These are phyloP conservation scores for Nyssa sinensis DNA, from an alignment of 148 eudicot species.

Conservation along the genomic window DNA sequence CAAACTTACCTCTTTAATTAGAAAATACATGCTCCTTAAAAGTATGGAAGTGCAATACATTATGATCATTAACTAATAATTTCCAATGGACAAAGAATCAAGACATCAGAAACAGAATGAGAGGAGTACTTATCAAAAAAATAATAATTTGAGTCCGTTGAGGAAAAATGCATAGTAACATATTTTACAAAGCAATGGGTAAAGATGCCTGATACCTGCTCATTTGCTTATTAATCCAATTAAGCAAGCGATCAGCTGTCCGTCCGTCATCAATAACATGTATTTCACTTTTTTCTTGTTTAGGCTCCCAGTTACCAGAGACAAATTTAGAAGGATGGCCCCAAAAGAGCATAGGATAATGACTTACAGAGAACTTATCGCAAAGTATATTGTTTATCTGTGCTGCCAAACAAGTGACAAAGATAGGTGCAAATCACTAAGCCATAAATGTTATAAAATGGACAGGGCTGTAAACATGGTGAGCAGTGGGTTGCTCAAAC, in stretches of 20 bases:
- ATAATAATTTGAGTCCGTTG: neutral
- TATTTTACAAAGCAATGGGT: neutral
- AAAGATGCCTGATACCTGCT: slow-evolving; percentile 52
- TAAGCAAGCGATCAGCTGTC: slow-evolving; percentile 76
- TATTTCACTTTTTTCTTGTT: slow-evolving; percentile 60
- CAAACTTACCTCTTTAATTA: neutral
- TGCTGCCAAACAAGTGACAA: slow-evolving; percentile 73
- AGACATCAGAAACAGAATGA: no score
- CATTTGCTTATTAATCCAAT: slow-evolving; percentile 84
- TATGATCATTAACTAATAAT: neutral
- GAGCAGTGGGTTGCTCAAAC: neutral
- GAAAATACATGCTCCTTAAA: neutral
- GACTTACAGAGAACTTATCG: slow-evolving; percentile 76
- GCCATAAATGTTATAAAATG: slow-evolving; percentile 11
- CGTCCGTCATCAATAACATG: slow-evolving; percentile 56
- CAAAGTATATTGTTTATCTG: slow-evolving; percentile 86
- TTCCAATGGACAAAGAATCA: neutral
- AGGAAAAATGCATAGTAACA: neutral
- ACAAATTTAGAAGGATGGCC: slow-evolving; percentile 69
- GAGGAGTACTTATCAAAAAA: neutral
- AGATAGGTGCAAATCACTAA: slow-evolving; percentile 40
- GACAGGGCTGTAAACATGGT: neutral
- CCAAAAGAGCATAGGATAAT: slow-evolving; percentile 89
- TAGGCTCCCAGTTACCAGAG: slow-evolving; percentile 47
- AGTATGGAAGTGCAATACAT: neutral